Base-by-base conservation (phyloP, 2,329 filamentous ascomycete species). In the Lithohypha guttulata region DNA sequence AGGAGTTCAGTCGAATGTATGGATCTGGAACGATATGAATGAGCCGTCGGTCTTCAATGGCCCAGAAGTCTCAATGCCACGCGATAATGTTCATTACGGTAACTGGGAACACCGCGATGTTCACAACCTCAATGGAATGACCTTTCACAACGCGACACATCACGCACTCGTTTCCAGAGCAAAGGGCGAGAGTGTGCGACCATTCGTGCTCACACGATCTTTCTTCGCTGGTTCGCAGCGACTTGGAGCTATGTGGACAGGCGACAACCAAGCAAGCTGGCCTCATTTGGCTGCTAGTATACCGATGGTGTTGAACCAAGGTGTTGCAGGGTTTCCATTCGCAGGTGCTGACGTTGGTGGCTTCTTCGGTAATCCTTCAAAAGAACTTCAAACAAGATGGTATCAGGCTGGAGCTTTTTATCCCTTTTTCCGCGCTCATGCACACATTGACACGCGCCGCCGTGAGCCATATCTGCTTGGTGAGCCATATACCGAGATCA, bases 1-100 rank as follows among this genome's bases (percentile, higher is more conserved):
- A 60, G 87, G 86, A 33, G 85, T 85, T 1, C 72, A 80, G 52
- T 70, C 79, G 48, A 98, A 96, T 59, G 80, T 84, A 0, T 95
- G 85, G 61, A 77, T 98, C 53, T 98, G 91, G 91, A 98, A 98
- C 59, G 91, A 98, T 59, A 98, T 98, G 91, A 96, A 95, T 57
- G 91, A 98, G 65, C 91, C 91, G 0, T 96, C 91, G 0, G 91
- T 98, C 2, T 98, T 98, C 69, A 96, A 96, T 58, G 91, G 91
- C 0, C 91, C 91, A 0, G 91, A 98, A 61, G 93, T 86, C 2
- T 96, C 89, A 4, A 96, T 96, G 87, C 91, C 91, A 45, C 95
- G 95, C 63, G 91, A 98, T 66, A 98, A 98, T 58, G 63, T 98
- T 20, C 91, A 98, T 58, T 66, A 82, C 54, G 87, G 76, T 37